Evolutionary conservation across 768 basidiomycete species (phyloP).

Genomic region (Leccinum ochraceum): DNA sequence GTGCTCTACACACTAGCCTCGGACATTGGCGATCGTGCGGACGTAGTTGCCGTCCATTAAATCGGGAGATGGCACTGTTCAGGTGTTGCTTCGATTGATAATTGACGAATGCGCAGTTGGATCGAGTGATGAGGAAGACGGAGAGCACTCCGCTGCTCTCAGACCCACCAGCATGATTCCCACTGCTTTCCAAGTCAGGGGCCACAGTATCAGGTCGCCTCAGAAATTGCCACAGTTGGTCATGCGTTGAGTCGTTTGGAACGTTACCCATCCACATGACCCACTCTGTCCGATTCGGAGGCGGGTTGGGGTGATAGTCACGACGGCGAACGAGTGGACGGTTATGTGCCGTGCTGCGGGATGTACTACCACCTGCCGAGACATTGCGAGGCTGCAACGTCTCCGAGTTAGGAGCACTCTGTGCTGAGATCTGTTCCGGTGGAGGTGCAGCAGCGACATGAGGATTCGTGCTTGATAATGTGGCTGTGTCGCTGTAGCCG

Average conservation of each 20-base stretch:
- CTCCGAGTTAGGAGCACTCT: conserved; percentile 4
- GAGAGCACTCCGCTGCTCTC: conserved; percentile 64
- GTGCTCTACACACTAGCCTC: conserved; percentile 78
- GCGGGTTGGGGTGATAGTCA: conserved; percentile 69
- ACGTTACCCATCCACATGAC: conserved; percentile 98
- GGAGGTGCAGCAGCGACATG: neutral
- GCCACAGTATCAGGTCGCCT: conserved; percentile 35
- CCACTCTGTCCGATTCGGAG: conserved; percentile 81
- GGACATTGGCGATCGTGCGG: conserved; percentile 72
- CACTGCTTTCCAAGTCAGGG: conserved; percentile 4
- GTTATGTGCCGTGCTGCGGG: conserved; percentile 19
- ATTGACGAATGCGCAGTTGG: conserved; percentile 93
- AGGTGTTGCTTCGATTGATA: conserved; percentile 67
- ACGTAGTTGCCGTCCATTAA: conserved; percentile 73
- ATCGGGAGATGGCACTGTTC: conserved; percentile 63
- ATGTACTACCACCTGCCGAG: neutral
- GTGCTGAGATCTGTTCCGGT: conserved; percentile 8
- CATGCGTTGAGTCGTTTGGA: conserved; percentile 75
- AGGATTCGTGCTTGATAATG: neutral
- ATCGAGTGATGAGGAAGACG: conserved; percentile 93
- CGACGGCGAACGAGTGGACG: conserved; percentile 43
- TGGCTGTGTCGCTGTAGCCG: neutral
- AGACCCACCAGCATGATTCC: neutral
- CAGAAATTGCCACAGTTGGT: conserved; percentile 89
- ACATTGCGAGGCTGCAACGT: neutral